These are phyloP conservation scores for Talaromyces sp. DNA, from an alignment of 2,329 filamentous ascomycete genomes.

Conservation along the genomic window DNA sequence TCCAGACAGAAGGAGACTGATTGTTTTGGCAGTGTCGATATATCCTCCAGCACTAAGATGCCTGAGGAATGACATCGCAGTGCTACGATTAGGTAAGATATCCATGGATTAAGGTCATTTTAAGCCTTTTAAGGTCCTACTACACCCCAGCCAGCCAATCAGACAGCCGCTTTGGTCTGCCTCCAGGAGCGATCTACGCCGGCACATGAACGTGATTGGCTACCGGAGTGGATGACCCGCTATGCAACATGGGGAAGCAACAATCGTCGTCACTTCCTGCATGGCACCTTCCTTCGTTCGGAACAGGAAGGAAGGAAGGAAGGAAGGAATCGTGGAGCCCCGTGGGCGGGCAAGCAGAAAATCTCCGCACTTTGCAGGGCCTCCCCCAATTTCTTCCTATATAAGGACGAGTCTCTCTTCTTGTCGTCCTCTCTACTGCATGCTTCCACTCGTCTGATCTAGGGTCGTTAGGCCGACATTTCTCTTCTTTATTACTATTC, in stretches of 20 bases:
- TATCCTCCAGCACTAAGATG: no score
- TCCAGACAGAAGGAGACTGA: no score
- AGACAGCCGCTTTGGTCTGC: no score
- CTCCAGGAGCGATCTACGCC: background rate
- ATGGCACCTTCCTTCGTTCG: background rate
- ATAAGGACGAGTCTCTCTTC: background rate
- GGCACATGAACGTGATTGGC: background rate
- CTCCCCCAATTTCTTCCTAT: background rate
- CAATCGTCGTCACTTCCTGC: background rate
- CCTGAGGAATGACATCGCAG: no score
- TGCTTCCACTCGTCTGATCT: background rate
- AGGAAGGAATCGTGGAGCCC: slow-evolving; percentile 7
- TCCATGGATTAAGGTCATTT: no score
- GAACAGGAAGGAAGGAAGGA: background rate
- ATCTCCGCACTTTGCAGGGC: background rate
- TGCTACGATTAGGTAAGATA: no score
- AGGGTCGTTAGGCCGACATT: background rate
- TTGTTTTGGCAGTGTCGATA: no score
- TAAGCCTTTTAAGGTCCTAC: no score
- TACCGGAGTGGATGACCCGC: background rate
- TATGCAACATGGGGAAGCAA: background rate
- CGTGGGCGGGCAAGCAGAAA: background rate
- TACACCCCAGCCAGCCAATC: no score
- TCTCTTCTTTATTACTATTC: background rate
- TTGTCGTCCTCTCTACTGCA: background rate